Conservation (phyloP, 108 stramenopile species). For the Conticribra weissflogii region DNA sequence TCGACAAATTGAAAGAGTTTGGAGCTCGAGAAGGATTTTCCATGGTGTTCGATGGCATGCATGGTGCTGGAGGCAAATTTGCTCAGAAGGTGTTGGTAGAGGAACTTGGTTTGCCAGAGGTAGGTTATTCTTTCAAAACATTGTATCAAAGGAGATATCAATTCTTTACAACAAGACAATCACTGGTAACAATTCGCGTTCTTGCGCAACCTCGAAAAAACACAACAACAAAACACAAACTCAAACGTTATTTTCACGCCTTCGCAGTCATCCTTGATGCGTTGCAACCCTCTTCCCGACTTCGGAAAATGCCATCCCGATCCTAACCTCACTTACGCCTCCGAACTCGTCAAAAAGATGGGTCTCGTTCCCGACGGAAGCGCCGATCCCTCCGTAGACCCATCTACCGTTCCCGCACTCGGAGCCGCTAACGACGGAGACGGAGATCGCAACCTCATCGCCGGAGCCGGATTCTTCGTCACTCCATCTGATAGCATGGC, state of each 20-base stretch:
- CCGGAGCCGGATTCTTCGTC: constrained; percentile 97
- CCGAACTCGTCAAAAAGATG: constrained; percentile 92
- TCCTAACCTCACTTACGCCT: constrained; percentile 97
- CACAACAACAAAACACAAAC: background rate
- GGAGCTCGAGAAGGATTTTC: constrained; percentile 78
- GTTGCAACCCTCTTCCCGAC: constrained; percentile 93
- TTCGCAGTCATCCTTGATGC: constrained; percentile 67
- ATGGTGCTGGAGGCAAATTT: constrained; percentile 98
- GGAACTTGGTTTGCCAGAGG: constrained; percentile 89
- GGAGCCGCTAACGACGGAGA: constrained; percentile 99
- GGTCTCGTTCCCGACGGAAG: constrained; percentile 87
- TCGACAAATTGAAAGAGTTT: constrained; percentile 80
- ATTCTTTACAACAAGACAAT: background rate
- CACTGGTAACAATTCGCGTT: background rate
- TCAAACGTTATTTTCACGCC: background rate
- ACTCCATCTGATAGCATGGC: constrained; percentile 98
- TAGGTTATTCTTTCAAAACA: constrained; percentile 16
- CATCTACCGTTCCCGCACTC: constrained; percentile 66
- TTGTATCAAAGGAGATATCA: background rate
- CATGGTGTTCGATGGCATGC: constrained; percentile 98
- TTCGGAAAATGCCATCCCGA: constrained; percentile 98
- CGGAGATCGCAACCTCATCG: constrained; percentile 98
- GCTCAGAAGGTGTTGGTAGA: constrained; percentile 91
- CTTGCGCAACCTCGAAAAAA: background rate
- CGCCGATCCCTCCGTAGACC: constrained; percentile 47